These are phyloP conservation scores for Spizellomyces sp. DNA, from an alignment of 192 early-diverging fungal species.

Conservation along the genomic window DNA sequence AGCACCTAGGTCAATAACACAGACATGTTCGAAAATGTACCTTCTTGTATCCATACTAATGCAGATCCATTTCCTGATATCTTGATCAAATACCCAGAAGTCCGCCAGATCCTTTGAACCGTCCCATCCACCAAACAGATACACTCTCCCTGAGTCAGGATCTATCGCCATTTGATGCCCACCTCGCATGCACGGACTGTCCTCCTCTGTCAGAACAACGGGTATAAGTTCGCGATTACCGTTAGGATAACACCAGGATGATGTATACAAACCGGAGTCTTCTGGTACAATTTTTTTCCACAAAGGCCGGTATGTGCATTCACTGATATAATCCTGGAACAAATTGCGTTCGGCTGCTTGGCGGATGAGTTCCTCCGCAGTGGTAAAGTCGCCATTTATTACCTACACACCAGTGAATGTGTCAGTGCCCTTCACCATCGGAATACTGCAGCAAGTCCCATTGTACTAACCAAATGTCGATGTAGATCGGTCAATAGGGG, in stretches of 20 bases:
- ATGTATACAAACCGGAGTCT: slow-evolving; percentile 35
- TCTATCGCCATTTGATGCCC: slow-evolving; percentile 99
- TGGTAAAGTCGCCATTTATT: slow-evolving; percentile 70
- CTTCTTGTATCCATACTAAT: slow-evolving; percentile 75
- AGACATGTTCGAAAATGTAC: slow-evolving; percentile 39
- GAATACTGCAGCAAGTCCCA: neutral
- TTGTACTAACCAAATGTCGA: slow-evolving; percentile 36
- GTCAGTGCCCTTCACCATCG: neutral
- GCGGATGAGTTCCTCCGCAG: slow-evolving; percentile 70
- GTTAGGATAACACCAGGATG: neutral
- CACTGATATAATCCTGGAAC: slow-evolving; percentile 72
- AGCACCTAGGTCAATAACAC: neutral
- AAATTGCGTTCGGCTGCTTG: slow-evolving; percentile 64
- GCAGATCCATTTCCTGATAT: slow-evolving; percentile 68
- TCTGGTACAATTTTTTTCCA: slow-evolving; percentile 62
- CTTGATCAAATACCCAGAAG: slow-evolving; percentile 81
- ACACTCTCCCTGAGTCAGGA: slow-evolving; percentile 65
- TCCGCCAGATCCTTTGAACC: slow-evolving; percentile 84
- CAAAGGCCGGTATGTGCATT: slow-evolving; percentile 67
- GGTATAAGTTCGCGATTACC: neutral
- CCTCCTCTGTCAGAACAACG: slow-evolving; percentile 13
- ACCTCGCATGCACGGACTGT: slow-evolving; percentile 65
- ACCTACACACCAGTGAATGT: slow-evolving; percentile 27
- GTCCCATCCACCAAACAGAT: slow-evolving; percentile 95
- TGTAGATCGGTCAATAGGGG: slow-evolving; percentile 80